Base-by-base conservation (phyloP, 2,329 filamentous ascomycete species). In the Fusarium chlamydosporum region DNA sequence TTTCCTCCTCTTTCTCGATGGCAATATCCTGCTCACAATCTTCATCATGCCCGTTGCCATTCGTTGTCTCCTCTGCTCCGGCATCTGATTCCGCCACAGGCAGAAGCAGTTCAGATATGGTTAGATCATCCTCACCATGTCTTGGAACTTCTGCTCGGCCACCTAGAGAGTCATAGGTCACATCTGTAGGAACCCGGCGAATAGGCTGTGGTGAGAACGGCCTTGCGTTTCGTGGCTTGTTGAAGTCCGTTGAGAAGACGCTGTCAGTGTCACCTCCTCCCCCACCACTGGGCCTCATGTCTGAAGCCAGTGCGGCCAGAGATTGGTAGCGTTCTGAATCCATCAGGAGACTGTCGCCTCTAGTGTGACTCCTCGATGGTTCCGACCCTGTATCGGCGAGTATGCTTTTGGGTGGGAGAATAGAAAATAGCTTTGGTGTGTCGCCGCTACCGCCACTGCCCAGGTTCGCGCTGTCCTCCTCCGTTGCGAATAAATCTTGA, bases 381-480 rank as follows among this genome's bases (percentile, higher is more conserved):
- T 83, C 81, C 7, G 82, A 81, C 3, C 77, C 79, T 7, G 80
- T 72, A 46, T 88, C 86, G 40, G 86, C 85, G 7, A 90, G 83
- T 71, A 90, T 90, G 73, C 86, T 89, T 77, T 86, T 88, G 13
- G 87, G 86, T 38, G 88, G 87, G 47, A 90, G 77, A 68, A 90
- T 89, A 72, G 86, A 89, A 77, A 90, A 91, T 70, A 91, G 81
- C 79, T 87, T 88, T 16, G 75, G 73, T 56, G 72, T 72, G 63
- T 73, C 79, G 65, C 76, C 76, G 55, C 79, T 79, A 15, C 73
- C 76, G 5, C 67, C 76, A 7, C 76, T 76, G 8, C 76, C 76
- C 29, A 78, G 75, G 33, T 76, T 78, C 10, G 65, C 47, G 16
- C 78, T 65, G 26, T 76, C 73, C 70, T 77, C 80, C 16, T 82